Percentiles rank a stretch among this genome's conserved stretches.
Evolutionary conservation across 192 early-diverging fungal genomes (phyloP).

Genomic region (Glomus cerebriforme): DNA sequence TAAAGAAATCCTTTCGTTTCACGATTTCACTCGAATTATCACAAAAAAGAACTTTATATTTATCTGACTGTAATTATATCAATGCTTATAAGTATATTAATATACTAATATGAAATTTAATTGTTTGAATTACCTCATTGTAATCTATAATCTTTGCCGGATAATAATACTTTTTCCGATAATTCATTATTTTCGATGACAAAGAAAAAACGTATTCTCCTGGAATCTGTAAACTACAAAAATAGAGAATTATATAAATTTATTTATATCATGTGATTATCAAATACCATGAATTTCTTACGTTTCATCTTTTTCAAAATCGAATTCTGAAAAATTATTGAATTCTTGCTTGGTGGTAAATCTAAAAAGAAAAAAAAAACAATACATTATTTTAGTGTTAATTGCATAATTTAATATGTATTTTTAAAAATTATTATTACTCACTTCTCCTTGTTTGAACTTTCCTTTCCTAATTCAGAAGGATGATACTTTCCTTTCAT

Average conservation of each 20-base stretch:
- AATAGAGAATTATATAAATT: background rate
- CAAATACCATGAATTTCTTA: background rate
- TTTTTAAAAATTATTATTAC: background rate
- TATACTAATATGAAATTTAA: background rate
- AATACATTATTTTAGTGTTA: background rate
- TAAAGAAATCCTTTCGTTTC: constrained; percentile 10
- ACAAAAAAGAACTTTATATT: constrained; percentile 9
- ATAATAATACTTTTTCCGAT: constrained; percentile 11
- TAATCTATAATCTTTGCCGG: constrained; percentile 13
- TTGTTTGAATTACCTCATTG: background rate
- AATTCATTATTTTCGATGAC: no score
- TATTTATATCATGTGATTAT: background rate
- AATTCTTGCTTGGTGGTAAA: background rate
- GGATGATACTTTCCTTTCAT: background rate
- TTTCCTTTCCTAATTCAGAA: background rate
- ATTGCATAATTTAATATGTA: background rate
- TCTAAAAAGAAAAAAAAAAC: background rate
- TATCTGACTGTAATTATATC: constrained; percentile 3
- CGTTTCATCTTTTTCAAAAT: background rate
- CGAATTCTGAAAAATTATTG: no score
- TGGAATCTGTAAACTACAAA: constrained; percentile 21
- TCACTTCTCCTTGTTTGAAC: background rate
- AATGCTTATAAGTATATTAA: background rate
- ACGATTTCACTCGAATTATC: background rate
- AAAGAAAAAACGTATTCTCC: constrained; percentile 7